Evolutionary conservation across 345 rosid species (phyloP).

Genomic region (Erucastrum elatum): DNA sequence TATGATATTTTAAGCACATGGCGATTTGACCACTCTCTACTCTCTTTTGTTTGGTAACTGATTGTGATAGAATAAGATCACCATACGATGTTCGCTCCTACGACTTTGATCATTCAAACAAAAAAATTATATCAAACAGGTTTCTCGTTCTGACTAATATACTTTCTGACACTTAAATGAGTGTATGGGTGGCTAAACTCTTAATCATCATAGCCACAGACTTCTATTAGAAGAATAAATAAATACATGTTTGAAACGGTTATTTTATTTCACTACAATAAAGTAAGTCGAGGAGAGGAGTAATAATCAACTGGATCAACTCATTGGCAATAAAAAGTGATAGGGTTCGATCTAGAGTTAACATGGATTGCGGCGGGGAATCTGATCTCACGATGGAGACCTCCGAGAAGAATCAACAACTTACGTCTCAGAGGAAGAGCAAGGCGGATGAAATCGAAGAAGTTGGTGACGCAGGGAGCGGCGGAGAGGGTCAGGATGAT

Average conservation of each 20-base stretch:
- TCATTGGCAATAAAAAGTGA: background rate
- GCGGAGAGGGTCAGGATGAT: background rate
- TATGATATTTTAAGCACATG: conserved; percentile 17
- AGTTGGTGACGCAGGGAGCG: background rate
- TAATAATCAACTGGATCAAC: background rate
- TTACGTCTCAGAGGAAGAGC: background rate
- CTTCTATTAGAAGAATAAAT: background rate
- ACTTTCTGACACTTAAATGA: background rate
- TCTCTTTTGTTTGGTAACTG: conserved; percentile 22
- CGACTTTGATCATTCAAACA: background rate
- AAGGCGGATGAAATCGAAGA: background rate
- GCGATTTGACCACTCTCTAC: background rate
- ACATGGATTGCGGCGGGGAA: background rate
- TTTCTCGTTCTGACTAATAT: background rate
- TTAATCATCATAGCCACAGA: background rate
- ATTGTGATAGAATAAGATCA: background rate
- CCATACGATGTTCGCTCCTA: background rate
- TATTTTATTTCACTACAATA: background rate
- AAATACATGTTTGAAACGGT: background rate
- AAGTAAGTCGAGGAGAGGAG: background rate
- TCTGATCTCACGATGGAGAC: background rate
- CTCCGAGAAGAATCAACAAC: background rate
- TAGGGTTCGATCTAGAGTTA: background rate
- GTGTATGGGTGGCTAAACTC: background rate
- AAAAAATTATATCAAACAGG: background rate